Evolutionary conservation across 2,329 filamentous ascomycete species (phyloP).

Genomic region (Fusarium pseudograminearum): DNA sequence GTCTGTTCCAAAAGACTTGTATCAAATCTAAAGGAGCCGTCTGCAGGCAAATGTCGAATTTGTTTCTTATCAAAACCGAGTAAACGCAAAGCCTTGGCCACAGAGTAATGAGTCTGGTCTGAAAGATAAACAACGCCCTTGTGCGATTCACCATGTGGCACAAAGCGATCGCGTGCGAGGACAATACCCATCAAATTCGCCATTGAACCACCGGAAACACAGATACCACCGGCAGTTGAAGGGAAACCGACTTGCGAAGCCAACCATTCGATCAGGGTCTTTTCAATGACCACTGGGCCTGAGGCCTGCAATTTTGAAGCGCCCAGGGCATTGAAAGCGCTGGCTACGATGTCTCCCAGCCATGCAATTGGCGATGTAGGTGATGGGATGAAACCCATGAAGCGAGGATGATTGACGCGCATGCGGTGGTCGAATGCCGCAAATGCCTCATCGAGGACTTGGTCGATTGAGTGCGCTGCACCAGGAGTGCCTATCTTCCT

Average conservation of each 20-base stretch:
- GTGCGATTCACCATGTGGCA: slow-evolving; percentile 19
- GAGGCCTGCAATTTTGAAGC: slow-evolving; percentile 41
- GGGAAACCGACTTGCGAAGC: slow-evolving; percentile 32
- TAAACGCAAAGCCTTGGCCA: slow-evolving; percentile 13
- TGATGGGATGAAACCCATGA: slow-evolving; percentile 44
- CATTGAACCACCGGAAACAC: slow-evolving; percentile 46
- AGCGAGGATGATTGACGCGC: slow-evolving; percentile 33
- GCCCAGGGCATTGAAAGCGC: slow-evolving; percentile 40
- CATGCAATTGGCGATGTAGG: slow-evolving; percentile 41
- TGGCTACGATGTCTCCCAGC: slow-evolving; percentile 38
- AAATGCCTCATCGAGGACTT: slow-evolving; percentile 29
- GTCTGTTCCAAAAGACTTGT: fast-evolving
- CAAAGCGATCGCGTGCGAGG: slow-evolving; percentile 33
- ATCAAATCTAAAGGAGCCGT: not conserved
- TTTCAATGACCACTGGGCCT: slow-evolving; percentile 42
- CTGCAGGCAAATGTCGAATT: not conserved
- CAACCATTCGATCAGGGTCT: slow-evolving; percentile 44
- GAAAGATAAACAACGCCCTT: slow-evolving; percentile 15
- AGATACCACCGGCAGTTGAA: slow-evolving; percentile 36
- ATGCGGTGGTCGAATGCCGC: slow-evolving; percentile 22
- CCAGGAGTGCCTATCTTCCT: slow-evolving; percentile 21
- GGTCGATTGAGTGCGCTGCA: slow-evolving; percentile 14
- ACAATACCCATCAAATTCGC: slow-evolving; percentile 45
- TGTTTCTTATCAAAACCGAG: slow-evolving; percentile 16
- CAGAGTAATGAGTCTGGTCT: slow-evolving; percentile 26